Evolutionary conservation across 2,329 filamentous ascomycete species (phyloP).

Genomic region (Trichoderma sp.): DNA sequence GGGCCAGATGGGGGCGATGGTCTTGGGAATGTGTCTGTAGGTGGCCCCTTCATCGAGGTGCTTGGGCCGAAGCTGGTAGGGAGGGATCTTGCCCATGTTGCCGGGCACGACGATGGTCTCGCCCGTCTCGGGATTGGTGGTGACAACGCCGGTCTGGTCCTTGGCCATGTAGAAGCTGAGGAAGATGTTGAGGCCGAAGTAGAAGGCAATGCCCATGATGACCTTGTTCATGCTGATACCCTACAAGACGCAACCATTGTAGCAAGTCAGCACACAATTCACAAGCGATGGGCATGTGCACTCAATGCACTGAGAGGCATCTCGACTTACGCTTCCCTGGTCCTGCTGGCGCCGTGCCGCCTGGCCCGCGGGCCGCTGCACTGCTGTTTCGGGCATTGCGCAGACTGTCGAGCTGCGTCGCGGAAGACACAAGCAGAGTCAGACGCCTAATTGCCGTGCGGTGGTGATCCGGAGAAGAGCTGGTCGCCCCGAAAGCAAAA

Average conservation of each 20-base stretch:
- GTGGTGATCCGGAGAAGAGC: constrained; percentile 1
- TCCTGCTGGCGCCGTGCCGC: constrained; percentile 33
- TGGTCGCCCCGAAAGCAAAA: background rate
- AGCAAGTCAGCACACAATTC: background rate
- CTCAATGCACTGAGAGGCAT: background rate
- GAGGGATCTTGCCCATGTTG: constrained; percentile 61
- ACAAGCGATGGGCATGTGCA: background rate
- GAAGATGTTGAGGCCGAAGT: constrained; percentile 61
- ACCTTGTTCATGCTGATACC: constrained; percentile 50
- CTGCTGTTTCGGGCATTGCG: constrained; percentile 37
- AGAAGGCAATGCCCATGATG: constrained; percentile 56
- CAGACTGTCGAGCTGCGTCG: constrained; percentile 1
- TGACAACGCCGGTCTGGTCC: constrained; percentile 50
- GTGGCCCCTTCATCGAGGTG: constrained; percentile 61
- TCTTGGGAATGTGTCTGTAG: constrained; percentile 67
- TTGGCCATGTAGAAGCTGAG: constrained; percentile 57
- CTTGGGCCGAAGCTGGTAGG: constrained; percentile 66
- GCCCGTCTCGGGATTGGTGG: constrained; percentile 53
- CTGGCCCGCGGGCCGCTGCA: constrained; percentile 35
- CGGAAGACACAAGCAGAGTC: constrained; percentile 8
- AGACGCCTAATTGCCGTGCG: constrained; percentile 7
- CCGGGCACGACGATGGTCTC: constrained; percentile 56
- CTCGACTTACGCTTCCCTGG: constrained; percentile 36
- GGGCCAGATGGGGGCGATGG: constrained; percentile 86
- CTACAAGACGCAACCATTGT: constrained; percentile 31